Evolutionary conservation across 352 stramenopile species (phyloP), one percentile per base, ranked within the genome.

Genomic region (Phytophthora hybrid): DNA sequence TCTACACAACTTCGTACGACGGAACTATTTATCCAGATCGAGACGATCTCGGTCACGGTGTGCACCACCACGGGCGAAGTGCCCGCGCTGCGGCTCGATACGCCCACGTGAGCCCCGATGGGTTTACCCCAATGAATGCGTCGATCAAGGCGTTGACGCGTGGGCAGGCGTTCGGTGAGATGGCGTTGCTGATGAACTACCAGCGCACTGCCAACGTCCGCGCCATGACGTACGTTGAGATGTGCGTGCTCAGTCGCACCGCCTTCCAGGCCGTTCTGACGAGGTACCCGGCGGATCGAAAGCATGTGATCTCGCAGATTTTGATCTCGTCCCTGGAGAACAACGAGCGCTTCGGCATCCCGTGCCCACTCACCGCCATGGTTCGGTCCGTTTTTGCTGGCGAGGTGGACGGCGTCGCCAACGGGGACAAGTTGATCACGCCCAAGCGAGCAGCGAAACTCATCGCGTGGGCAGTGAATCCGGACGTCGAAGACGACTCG

Each of bases 101-200:
- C 21, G 52, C 63, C 1, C 52, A 67, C 4, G 70, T 77, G 23
- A 64, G 23, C 47, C 69, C 70, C 6, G 69, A 66, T 32, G 56
- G 44, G 4, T 26, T 61, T 13, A 26, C 68, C 4, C 32, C 39
- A 9, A 1, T 29, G 26, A 73, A 65, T 54, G 61, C 47, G 4
- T 52, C 47, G 1, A 46, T 65, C 4, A 75, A 75, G 29, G 71
- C 60, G 4, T 29, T 80, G 11, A 72, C 65, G 5, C 66, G 66
- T 4, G 81, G 81, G 3, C 69, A 87, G 19, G 80, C 78, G 14
- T 86, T 90, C 46, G 84, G 81, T 14, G 81, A 88, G 53, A 83
- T 89, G 53, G 76, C 73, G 5, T 71, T 91, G 51, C 49, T 91
- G 3, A 81, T 88, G 58, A 79, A 88, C 55, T 85, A 82, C 54